Percentiles rank a stretch among this genome's conserved stretches.
Conservation (phyloP, 306 rosid genomes). For the Trifolium fragiferum region DNA sequence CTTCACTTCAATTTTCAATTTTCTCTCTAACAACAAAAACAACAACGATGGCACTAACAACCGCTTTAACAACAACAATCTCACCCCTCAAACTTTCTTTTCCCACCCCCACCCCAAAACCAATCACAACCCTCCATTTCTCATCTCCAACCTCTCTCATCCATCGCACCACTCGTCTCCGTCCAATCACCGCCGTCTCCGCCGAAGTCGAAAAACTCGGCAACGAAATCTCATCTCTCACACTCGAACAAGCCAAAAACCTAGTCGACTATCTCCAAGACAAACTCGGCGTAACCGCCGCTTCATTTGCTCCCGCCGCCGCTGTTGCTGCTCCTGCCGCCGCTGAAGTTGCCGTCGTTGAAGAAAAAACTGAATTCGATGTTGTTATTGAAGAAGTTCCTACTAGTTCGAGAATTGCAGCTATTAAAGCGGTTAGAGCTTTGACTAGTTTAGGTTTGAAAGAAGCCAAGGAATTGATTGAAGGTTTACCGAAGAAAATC, state of each 20-base stretch:
- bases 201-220: conserved; percentile 75
- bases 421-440: conserved; percentile 81
- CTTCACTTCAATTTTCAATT: conserved; percentile 6
- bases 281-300: conserved; percentile 92
- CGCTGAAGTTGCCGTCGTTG: conserved; percentile 43
- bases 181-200: conserved; percentile 64
- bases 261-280: conserved; percentile 92
- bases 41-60: not conserved
- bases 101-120: conserved; percentile 43
- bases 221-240: conserved; percentile 58
- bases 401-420: conserved; percentile 76
- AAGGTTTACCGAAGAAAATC: conserved; percentile 93
- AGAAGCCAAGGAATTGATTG: conserved; percentile 92
- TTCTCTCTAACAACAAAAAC: too few species aligned
- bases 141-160: conserved; percentile 43
- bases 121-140: conserved; percentile 53
- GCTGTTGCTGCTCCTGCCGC: conserved; percentile 53
- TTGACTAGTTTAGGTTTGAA: conserved; percentile 88
- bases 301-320: conserved; percentile 77
- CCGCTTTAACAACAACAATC: conserved; percentile 58
- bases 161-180: conserved; percentile 61
- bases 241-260: conserved; percentile 79
- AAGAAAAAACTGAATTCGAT: conserved; percentile 96
- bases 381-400: conserved; percentile 91
- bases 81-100: conserved; percentile 56